phyloP scores from a whole-genome alignment of 495 filamentous ascomycete genomes.

The Aspergillus bertholletiae region DNA sequence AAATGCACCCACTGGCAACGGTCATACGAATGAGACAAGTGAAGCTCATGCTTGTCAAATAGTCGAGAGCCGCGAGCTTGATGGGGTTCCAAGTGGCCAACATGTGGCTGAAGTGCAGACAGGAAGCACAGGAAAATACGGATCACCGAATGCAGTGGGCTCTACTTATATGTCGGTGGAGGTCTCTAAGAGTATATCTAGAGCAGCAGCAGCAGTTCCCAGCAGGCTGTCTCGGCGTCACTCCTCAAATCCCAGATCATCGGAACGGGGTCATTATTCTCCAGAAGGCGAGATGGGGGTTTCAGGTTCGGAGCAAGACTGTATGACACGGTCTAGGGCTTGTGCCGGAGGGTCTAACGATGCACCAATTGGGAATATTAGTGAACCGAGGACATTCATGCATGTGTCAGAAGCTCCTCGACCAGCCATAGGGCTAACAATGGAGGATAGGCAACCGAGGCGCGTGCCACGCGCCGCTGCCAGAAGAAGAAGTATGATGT shows the following conservation, averaged over 20 bases:
- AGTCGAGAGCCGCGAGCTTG: neutral
- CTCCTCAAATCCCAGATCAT: conserved; percentile 33
- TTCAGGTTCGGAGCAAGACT: conserved; percentile 5
- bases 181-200: conserved; percentile 1
- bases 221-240: conserved; percentile 33
- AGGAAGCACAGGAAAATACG: neutral
- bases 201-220: conserved; percentile 12
- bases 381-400: neutral
- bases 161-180: neutral
- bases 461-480: conserved; percentile 35
- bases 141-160: neutral
- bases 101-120: neutral
- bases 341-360: neutral
- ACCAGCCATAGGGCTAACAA: neutral
- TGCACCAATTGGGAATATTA: neutral
- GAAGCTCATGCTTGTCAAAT: neutral
- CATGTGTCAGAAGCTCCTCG: neutral
- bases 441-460: conserved; percentile 15
- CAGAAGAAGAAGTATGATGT: conserved; percentile 51
- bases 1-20: neutral
- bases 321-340: neutral
- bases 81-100: neutral
- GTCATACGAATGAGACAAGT: neutral
- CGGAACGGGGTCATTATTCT: conserved; percentile 2
- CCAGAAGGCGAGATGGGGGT: conserved; percentile 6